These are phyloP conservation scores for Adiantum capillusveneris DNA, from an alignment of 75 land plant species.

Conservation along the genomic window DNA sequence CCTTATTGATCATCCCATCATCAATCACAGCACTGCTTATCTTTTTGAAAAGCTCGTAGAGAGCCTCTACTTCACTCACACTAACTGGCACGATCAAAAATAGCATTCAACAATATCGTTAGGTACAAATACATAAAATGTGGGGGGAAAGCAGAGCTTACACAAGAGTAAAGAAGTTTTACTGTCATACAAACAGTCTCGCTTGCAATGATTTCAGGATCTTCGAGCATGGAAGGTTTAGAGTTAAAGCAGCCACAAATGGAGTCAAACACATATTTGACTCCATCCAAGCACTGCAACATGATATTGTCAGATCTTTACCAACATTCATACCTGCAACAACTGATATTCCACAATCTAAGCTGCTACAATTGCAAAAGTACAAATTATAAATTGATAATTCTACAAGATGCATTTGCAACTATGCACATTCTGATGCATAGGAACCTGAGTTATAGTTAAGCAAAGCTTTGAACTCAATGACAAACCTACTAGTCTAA, in stretches of 20 bases:
- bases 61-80: conserved; percentile 53
- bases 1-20: conserved; percentile 83
- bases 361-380: too few relatives aligned
- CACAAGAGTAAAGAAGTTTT: too few relatives aligned
- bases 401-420: too few relatives aligned
- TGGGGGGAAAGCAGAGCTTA: too few relatives aligned
- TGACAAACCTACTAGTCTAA: too few relatives aligned
- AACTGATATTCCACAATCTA: neutral
- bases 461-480: too few relatives aligned
- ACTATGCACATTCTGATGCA: too few relatives aligned
- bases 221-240: conserved; percentile 49
- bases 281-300: conserved; percentile 81
- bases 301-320: conserved; percentile 49
- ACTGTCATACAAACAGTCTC: conserved; percentile 72
- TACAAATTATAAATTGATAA: too few relatives aligned
- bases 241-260: conserved; percentile 57
- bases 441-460: too few relatives aligned
- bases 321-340: conserved; percentile 48
- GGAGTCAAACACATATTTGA: conserved; percentile 43
- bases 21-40: conserved; percentile 59
- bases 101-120: neutral
- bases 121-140: too few relatives aligned
- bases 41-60: conserved; percentile 54
- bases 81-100: conserved; percentile 27
- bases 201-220: conserved; percentile 70